Percentiles rank a stretch among this genome's conserved stretches.
Evolutionary conservation across 441 rosid species (phyloP).

Genomic region (Pelargonium fulgidum): DNA sequence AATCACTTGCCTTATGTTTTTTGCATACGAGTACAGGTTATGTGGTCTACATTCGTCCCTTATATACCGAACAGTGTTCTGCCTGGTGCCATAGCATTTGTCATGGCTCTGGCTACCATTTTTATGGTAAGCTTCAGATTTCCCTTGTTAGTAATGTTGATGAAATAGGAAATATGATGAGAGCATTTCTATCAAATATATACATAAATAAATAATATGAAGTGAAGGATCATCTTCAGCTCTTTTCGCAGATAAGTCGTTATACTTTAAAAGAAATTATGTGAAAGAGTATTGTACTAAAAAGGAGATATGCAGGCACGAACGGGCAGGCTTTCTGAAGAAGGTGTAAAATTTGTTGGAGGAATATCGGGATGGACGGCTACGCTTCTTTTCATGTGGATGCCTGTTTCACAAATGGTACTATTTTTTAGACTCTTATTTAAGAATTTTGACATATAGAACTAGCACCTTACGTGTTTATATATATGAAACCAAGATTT

Average conservation of each 20-base stretch:
- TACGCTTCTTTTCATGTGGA: slow-evolving; percentile 96
- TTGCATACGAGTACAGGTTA: slow-evolving; percentile 41
- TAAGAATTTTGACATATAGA: slow-evolving; percentile 2
- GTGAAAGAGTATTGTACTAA: not conserved
- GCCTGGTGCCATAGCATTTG: slow-evolving; percentile 60
- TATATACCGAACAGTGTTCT: slow-evolving; percentile 52
- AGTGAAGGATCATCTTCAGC: too few species aligned
- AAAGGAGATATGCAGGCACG: slow-evolving; percentile 57
- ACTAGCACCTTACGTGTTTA: not conserved
- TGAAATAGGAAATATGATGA: not conserved
- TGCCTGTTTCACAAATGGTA: slow-evolving; percentile 92
- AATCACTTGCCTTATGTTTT: not conserved
- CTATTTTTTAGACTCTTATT: slow-evolving; percentile 6
- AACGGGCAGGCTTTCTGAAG: slow-evolving; percentile 57
- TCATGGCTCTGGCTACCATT: slow-evolving; percentile 50
- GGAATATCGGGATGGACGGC: slow-evolving; percentile 93
- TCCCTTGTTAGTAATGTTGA: not conserved
- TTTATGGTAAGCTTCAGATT: slow-evolving; percentile 51
- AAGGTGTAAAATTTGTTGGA: slow-evolving; percentile 58
- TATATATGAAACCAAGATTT: slow-evolving; percentile 21
- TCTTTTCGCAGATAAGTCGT: too few species aligned
- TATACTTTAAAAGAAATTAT: not conserved
- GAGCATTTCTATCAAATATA: not conserved
- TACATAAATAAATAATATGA: too few species aligned
- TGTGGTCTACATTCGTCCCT: slow-evolving; percentile 96